phyloP scores from a whole-genome alignment of 2,329 filamentous ascomycete species.

The Calonectria leucothoes region DNA sequence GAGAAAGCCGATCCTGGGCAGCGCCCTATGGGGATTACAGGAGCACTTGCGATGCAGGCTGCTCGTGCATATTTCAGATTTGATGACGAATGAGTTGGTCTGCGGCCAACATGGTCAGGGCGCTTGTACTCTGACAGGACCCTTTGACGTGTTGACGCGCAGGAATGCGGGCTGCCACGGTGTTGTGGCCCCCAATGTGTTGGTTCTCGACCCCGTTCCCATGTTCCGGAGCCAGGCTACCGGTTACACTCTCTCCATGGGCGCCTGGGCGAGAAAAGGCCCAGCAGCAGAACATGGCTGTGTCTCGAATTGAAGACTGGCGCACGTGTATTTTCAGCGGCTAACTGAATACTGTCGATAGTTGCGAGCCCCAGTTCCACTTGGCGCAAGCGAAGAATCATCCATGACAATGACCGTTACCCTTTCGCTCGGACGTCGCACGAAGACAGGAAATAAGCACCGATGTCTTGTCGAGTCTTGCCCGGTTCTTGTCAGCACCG shows the following conservation, averaged over 20 bases:
- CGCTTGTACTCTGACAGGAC: not conserved
- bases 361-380: conserved; percentile 7
- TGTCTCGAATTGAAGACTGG: conserved; percentile 14
- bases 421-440: not conserved
- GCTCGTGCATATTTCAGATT: not conserved
- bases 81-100: conserved; percentile 8
- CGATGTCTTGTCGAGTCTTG: not conserved
- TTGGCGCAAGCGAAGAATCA: not conserved
- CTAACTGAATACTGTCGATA: not conserved
- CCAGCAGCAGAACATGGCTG: not conserved
- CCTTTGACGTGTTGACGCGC: not conserved
- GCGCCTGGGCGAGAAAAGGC: not conserved
- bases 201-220: conserved; percentile 2
- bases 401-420: not conserved
- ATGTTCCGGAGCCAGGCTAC: conserved; percentile 14
- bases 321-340: conserved; percentile 1
- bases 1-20: not conserved
- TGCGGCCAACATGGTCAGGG: conserved; percentile 2
- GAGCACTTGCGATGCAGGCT: not conserved
- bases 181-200: conserved; percentile 8
- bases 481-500: not conserved
- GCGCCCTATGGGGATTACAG: conserved; percentile 6
- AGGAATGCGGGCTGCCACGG: conserved; percentile 11
- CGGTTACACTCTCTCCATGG: not conserved
- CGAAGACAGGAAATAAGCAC: not conserved